Evolutionary conservation across 192 early-diverging fungal genomes (phyloP).

Genomic region (Geranomyces variabilis): DNA sequence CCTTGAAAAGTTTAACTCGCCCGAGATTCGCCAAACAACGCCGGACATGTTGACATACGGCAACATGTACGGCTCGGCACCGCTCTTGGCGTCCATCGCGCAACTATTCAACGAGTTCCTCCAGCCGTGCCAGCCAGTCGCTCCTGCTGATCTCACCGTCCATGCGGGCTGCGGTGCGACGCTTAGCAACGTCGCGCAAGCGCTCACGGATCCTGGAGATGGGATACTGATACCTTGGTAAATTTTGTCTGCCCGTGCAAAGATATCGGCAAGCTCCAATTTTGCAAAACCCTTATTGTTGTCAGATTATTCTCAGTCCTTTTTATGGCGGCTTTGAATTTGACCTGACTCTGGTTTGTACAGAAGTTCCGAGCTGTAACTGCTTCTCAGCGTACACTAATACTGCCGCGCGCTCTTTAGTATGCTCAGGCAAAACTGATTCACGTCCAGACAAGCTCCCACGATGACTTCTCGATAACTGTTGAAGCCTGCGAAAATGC

Average conservation of each 20-base stretch:
- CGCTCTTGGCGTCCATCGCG: slow-evolving; percentile 47
- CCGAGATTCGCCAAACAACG: slow-evolving; percentile 14
- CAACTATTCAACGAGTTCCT: slow-evolving; percentile 70
- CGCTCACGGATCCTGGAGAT: slow-evolving; percentile 71
- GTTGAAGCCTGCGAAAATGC: slow-evolving; percentile 54
- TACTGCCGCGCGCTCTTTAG: no score
- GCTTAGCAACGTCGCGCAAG: slow-evolving; percentile 66
- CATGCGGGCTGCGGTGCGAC: slow-evolving; percentile 69
- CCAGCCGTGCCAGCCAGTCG: slow-evolving; percentile 46
- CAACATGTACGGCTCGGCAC: slow-evolving; percentile 54
- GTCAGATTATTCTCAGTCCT: slow-evolving; percentile 38
- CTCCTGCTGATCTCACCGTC: slow-evolving; percentile 59
- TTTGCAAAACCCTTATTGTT: not conserved
- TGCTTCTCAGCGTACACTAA: no score
- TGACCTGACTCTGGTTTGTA: slow-evolving; percentile 49
- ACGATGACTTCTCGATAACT: slow-evolving; percentile 39
- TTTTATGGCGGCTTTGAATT: slow-evolving; percentile 77
- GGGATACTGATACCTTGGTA: slow-evolving; percentile 65
- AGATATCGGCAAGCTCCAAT: no score
- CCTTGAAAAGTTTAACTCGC: slow-evolving; percentile 35
- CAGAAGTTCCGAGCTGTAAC: no score
- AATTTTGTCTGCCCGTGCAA: no score
- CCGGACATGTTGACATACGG: slow-evolving; percentile 42
- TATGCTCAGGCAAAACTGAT: slow-evolving; percentile 52
- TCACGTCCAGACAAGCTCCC: slow-evolving; percentile 49